Evolutionary conservation across 2,329 filamentous ascomycete species (phyloP), one percentile per base, ranked within the genome.

Genomic region (Xylariomycetidae sp.): DNA sequence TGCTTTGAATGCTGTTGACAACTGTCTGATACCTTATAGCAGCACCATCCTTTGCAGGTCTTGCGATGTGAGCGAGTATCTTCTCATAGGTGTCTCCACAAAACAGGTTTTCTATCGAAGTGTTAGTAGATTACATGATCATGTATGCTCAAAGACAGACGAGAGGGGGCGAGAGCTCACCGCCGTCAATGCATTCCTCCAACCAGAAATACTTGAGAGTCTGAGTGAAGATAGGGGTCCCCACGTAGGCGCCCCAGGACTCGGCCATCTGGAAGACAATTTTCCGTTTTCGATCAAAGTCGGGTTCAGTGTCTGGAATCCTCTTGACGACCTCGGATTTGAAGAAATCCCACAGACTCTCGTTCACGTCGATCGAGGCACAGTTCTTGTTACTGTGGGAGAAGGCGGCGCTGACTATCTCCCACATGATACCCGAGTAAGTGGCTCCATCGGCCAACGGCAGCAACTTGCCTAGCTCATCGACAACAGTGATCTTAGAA

Each of bases 131-230:
- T 20, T 4, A 20, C 20, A 25, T 10, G 10, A 64, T 64, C 1
- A 24, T 14, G 12, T 5, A 28, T 2, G 16, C 12, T 4, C 1
- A 13, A 6, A 6, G n/a, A n/a, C n/a, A n/a, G n/a, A n/a, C n/a
- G 3, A 14, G n/a, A 10, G 16, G 12, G 10, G 10, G 24, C 14
- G 25, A 19, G 22, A 15, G 49, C 64, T 46, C 52, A 75, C 75
- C 73, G 28, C 82, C 82, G 51, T 86, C 82, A 32, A 87, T 79
- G 44, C 80, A 85, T 56, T 87, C 81, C 52, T 88, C 83, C 5
- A 88, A 54, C 80, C 82, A 86, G 53, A 86, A 84, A 60, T 77
- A 87, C 60, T 79, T 84, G 19, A 87, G 62, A 46, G 80, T 85
- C 53, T 88, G 83, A 17, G 52, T 70, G 32, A 67, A 60, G 7